Evolutionary conservation across 305 asterid species (phyloP).

Genomic region (Fraxinus latifolia): DNA sequence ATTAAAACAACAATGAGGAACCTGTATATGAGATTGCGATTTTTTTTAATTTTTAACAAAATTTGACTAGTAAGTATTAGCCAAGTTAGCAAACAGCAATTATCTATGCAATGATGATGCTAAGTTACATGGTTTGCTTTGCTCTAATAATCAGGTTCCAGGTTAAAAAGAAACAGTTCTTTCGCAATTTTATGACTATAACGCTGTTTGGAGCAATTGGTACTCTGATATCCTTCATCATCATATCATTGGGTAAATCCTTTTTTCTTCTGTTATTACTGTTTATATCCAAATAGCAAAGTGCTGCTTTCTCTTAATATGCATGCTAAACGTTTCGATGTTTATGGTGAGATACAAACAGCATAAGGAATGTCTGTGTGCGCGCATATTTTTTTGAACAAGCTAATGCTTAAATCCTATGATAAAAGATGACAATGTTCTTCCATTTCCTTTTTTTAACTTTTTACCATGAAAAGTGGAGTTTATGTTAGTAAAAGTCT

Average conservation of each 20-base stretch:
- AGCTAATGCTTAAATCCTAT: neutral
- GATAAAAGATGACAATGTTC: neutral
- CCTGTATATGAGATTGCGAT: neutral
- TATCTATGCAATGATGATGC: slow-evolving; percentile 13
- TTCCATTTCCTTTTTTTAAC: neutral
- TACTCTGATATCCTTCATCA: slow-evolving; percentile 70
- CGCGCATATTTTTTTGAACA: neutral
- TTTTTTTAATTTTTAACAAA: neutral
- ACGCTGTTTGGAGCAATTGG: slow-evolving; percentile 88
- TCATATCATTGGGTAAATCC: slow-evolving; percentile 75
- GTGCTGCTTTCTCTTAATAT: neutral
- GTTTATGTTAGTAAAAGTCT: neutral
- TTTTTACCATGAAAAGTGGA: slow-evolving; percentile 14
- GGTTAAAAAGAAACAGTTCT: slow-evolving; percentile 91
- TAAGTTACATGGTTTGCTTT: slow-evolving; percentile 23
- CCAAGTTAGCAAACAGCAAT: neutral
- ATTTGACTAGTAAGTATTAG: neutral
- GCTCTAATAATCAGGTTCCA: slow-evolving; percentile 65
- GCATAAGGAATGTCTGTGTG: neutral
- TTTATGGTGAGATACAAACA: neutral
- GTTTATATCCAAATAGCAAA: slow-evolving; percentile 14
- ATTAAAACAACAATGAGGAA: neutral
- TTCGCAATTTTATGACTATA: slow-evolving; percentile 83
- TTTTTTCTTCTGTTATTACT: slow-evolving; percentile 21
- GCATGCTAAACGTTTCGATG: neutral